Percentiles rank a stretch among this genome's conserved stretches.
phyloP scores from a whole-genome alignment of 306 rosid species.

The Cyclanthera cordifolia region DNA sequence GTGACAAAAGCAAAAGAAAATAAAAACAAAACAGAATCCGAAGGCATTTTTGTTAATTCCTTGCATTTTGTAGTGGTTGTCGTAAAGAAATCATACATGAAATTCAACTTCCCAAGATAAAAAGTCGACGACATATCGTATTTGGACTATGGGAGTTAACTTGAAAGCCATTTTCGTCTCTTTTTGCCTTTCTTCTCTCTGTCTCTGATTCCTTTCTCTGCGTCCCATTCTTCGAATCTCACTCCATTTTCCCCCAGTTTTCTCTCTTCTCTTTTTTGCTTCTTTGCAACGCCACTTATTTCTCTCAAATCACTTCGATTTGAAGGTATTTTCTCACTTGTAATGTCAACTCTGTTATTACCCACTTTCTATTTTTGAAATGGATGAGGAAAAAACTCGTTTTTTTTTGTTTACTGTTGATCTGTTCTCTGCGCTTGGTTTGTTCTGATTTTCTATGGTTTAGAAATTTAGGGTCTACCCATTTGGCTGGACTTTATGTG shows the following conservation, averaged over 20 bases:
- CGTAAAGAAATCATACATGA: background rate
- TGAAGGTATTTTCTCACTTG: background rate
- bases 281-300: slow-evolving; percentile 6
- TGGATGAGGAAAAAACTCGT: background rate
- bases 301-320: background rate
- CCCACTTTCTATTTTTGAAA: slow-evolving; percentile 2
- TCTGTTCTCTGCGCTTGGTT: slow-evolving; percentile 13
- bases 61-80: background rate
- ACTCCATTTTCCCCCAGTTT: background rate
- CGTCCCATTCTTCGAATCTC: background rate
- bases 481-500: background rate
- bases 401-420: slow-evolving; percentile 8
- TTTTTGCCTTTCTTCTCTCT: background rate
- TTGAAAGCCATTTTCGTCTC: background rate
- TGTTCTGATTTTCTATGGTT: background rate
- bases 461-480: background rate
- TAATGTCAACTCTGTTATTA: slow-evolving; percentile 3
- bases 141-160: background rate
- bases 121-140: background rate
- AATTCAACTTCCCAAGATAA: background rate
- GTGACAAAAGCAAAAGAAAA: no score
- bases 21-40: no score
- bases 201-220: slow-evolving; percentile 5
- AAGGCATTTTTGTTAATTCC: background rate
- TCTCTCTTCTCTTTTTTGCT: background rate